Percentiles rank a stretch among this genome's conserved stretches.
These are phyloP conservation scores for Sporothrix euskadiensis DNA, from an alignment of 2,329 filamentous ascomycete genomes.

Conservation along the genomic window DNA sequence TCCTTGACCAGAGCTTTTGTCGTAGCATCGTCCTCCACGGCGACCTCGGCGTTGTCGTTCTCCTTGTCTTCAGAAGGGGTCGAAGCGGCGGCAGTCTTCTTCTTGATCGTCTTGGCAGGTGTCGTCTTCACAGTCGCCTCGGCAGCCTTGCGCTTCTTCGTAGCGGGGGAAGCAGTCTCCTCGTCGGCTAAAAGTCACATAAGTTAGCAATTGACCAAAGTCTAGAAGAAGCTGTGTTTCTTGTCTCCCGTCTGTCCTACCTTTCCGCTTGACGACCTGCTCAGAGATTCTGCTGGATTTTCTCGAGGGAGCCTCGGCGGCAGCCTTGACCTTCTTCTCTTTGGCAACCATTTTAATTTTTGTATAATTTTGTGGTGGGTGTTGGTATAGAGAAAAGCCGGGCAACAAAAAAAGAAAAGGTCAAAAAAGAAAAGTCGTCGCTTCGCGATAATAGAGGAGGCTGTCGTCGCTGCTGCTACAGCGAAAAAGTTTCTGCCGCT, in stretches of 20 bases:
- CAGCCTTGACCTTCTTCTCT: conserved; percentile 25
- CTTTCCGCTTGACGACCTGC: conserved; percentile 29
- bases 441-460: conserved; percentile 18
- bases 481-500: conserved; percentile 28
- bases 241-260: conserved; percentile 8
- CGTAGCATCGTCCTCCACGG: conserved; percentile 28
- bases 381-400: background rate
- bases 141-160: conserved; percentile 30
- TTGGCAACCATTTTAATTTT: conserved; percentile 23
- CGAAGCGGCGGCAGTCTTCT: background rate
- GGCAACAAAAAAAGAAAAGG: background rate
- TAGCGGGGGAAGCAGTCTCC: conserved; percentile 26
- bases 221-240: background rate
- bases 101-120: conserved; percentile 25
- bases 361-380: background rate
- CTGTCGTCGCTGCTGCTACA: conserved; percentile 9
- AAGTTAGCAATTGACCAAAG: conserved; percentile 9
- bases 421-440: background rate
- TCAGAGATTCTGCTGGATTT: conserved; percentile 31
- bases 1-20: conserved; percentile 29
- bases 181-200: conserved; percentile 18
- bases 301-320: conserved; percentile 23
- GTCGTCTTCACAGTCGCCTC: conserved; percentile 18
- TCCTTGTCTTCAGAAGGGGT: conserved; percentile 18
- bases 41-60: conserved; percentile 12